Base-by-base conservation (phyloP, 371 early-diverging fungal species). In the Paraphysoderma sedebokerense region DNA sequence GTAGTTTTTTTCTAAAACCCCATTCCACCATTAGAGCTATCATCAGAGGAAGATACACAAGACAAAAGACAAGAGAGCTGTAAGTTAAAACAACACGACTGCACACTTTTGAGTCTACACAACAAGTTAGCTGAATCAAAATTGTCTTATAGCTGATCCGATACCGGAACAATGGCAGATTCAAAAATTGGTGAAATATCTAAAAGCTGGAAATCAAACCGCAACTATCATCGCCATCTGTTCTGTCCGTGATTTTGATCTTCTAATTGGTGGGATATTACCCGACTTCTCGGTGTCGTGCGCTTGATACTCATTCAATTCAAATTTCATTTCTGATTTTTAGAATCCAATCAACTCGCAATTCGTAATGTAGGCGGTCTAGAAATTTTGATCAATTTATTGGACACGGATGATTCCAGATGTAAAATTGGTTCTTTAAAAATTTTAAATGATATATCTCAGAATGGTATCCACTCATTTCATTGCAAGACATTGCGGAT, bases 211-310 rank as follows among this genome's bases (percentile, higher is more conserved):
- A 5, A 74, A 74, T 52, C 72, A 66, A 41, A 72, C 72, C 1
- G 72, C 75, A 6, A 74, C 75, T 17, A 67, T 74, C 47, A 74
- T 74, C 36, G 72, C 72, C 33, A 67, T 72, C n/a, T 72, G 70
- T 55, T 64, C 68, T 1, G 51, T 74, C 2, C 52, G 70, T 17
- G 75, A 74, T 52, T 72, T 68, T 46, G 75, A 74, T 49, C 52
- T 74, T 11, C 47, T 55, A 20, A 67, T 68, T 49, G 72, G 66
- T 61, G 44, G 3, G 42, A 6, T 12, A 0, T 5, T 9, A 29
- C 1, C 2, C n/a, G 9, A 13, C 29, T 46, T 45, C 33, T 27
- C 12, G 42, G 33, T 13, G 9, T 12, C 22, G n/a, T 4, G n/a
- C 4, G 5, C 8, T 15, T 15, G 23, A 46, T 46, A 5, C 8